phyloP scores from a whole-genome alignment of 768 basidiomycete genomes.

The Clavaria fumosa region DNA sequence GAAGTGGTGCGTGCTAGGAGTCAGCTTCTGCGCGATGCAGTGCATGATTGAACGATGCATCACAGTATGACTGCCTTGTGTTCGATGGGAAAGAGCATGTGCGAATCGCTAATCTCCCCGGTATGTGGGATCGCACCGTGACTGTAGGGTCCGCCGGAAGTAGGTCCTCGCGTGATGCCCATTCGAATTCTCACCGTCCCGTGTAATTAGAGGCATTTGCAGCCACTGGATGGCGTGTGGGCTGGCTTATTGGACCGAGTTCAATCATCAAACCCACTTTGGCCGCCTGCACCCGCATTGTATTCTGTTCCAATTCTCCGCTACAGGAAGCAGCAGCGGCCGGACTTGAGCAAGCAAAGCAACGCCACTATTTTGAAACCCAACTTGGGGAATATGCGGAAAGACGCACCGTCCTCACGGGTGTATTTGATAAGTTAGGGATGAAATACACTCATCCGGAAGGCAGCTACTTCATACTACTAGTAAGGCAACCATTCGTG shows the following conservation, averaged over 20 bases:
- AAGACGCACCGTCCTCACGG: slow-evolving; percentile 56
- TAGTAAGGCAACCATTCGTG: slow-evolving; percentile 31
- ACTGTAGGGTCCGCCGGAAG: slow-evolving; percentile 94
- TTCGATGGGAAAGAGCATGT: slow-evolving; percentile 82
- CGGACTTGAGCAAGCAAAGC: slow-evolving; percentile 68
- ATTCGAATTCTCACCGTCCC: slow-evolving; percentile 1
- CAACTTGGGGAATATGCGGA: slow-evolving; percentile 70
- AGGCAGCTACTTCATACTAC: slow-evolving; percentile 81
- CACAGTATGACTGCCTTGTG: slow-evolving; percentile 83
- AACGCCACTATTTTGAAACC: slow-evolving; percentile 61
- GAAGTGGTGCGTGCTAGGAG: slow-evolving; percentile 72
- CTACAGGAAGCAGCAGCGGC: slow-evolving; percentile 86
- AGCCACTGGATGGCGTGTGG: slow-evolving; percentile 94
- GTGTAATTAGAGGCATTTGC: slow-evolving; percentile 70
- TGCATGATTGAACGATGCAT: slow-evolving; percentile 4
- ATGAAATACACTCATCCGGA: slow-evolving; percentile 78
- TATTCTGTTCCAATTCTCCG: slow-evolving; percentile 91
- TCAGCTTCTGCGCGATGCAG: not conserved
- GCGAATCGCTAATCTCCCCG: slow-evolving; percentile 85
- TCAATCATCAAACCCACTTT: slow-evolving; percentile 76
- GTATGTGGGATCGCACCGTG: slow-evolving; percentile 97
- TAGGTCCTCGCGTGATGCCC: slow-evolving; percentile 23
- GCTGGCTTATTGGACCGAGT: slow-evolving; percentile 85
- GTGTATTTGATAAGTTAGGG: slow-evolving; percentile 72
- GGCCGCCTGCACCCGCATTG: slow-evolving; percentile 84